Percentiles rank a stretch among this genome's conserved stretches.
Evolutionary conservation across 139 green algal species (phyloP).

Genomic region (Diplosphaera chodatii): DNA sequence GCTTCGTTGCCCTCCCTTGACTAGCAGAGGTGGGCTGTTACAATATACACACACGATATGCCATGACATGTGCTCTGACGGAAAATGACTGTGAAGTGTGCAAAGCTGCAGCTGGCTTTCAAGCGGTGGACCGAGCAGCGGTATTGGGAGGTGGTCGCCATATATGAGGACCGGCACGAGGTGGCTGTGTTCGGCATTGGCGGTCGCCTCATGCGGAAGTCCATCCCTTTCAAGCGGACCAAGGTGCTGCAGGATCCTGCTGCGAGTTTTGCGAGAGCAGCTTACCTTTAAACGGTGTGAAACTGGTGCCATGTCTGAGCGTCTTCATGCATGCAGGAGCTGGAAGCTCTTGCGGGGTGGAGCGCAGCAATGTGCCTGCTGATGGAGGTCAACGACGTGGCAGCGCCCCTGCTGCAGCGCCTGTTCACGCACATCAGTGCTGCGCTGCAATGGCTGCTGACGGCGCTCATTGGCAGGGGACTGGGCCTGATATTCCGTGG

Average conservation of each 20-base stretch:
- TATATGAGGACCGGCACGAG: slow-evolving; percentile 43
- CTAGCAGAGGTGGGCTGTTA: too few species aligned
- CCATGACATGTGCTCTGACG: too few species aligned
- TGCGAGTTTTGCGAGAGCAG: too few species aligned
- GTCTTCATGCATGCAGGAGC: too few species aligned
- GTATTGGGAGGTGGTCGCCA: slow-evolving; percentile 23
- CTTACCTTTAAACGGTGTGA: too few species aligned
- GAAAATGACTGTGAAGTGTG: too few species aligned
- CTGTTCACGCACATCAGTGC: slow-evolving; percentile 11
- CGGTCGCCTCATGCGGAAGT: slow-evolving; percentile 5
- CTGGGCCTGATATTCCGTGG: slow-evolving; percentile 46
- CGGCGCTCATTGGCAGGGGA: slow-evolving; percentile 36
- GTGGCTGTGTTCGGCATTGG: slow-evolving; percentile 11
- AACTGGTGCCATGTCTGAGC: too few species aligned
- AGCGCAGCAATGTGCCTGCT: slow-evolving; percentile 13
- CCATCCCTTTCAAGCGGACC: slow-evolving; percentile 1
- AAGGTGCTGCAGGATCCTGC: slow-evolving; percentile 10
- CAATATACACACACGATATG: too few species aligned
- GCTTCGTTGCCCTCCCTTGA: too few species aligned
- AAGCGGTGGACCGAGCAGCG: slow-evolving; percentile 13
- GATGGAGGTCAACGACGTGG: slow-evolving; percentile 34
- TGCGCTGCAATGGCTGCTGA: slow-evolving; percentile 40
- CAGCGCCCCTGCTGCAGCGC: slow-evolving; percentile 21
- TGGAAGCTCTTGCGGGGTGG: slow-evolving; percentile 17
- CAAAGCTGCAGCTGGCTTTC: slow-evolving; percentile 12